Percentiles rank a stretch among this genome's conserved stretches.
These are phyloP conservation scores for Kwoniella shivajii DNA, from an alignment of 1,284 basidiomycete species.

Conservation along the genomic window DNA sequence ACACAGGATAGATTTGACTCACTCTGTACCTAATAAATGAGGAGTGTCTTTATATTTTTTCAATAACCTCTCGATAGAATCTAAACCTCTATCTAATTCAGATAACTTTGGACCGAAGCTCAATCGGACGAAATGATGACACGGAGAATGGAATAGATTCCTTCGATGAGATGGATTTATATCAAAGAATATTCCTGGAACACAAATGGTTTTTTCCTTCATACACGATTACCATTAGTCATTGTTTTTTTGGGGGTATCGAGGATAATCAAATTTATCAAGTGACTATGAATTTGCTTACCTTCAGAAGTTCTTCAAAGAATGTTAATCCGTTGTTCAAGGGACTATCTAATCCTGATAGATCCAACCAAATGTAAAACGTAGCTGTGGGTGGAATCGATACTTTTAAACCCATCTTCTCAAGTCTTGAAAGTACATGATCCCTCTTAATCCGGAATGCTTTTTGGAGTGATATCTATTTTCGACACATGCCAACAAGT, in stretches of 20 bases:
- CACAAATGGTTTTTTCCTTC: conserved; percentile 54
- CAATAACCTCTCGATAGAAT: conserved; percentile 80
- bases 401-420: conserved; percentile 74
- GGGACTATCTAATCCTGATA: conserved; percentile 73
- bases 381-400: conserved; percentile 72
- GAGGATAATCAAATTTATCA: not conserved
- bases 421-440: conserved; percentile 80
- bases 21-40: conserved; percentile 32
- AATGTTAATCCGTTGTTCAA: conserved; percentile 88
- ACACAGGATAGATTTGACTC: too few species aligned
- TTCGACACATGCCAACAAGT: too few species aligned
- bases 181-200: conserved; percentile 76
- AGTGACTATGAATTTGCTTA: conserved; percentile 53
- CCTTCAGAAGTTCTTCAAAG: conserved; percentile 91
- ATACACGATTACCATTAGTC: not conserved
- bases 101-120: conserved; percentile 85
- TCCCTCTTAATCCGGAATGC: conserved; percentile 91
- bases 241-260: not conserved
- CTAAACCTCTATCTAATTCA: conserved; percentile 80
- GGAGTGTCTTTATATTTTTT: conserved; percentile 55
- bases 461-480: conserved; percentile 71
- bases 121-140: conserved; percentile 82
- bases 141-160: conserved; percentile 85
- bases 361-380: conserved; percentile 89
- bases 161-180: conserved; percentile 69